Base-by-base conservation (phyloP, 176 grass and related monocot genomes). In the Rhynchospora pubera region DNA sequence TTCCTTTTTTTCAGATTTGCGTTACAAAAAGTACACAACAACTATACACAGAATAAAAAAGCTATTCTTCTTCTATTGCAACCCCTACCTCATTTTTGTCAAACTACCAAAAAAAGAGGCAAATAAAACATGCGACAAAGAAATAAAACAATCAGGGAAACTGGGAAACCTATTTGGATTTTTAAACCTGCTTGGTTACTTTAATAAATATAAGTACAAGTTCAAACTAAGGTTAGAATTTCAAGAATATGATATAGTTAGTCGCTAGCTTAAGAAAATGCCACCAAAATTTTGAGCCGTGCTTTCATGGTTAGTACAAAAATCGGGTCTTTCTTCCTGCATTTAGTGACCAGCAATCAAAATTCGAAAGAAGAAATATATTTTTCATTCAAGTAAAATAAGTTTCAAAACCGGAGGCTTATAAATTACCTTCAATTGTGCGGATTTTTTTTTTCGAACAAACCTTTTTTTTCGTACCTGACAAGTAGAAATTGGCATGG, bases 221-320 rank as follows among this genome's bases (percentile, higher is more conserved):
- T 59, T 72, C 44, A 48, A 57, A 58, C 34, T 51, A 45, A 53
- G 46, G 71, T 75, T 75, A 75, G 71, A 53, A 81, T 28, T 81
- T 63, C 59, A 81, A 81, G 58, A 81, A 81, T 64, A 43, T 48
- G 79, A 81, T 81, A 52, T 80, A 48, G 78, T 81, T 81, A 81
- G 78, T 65, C 22, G 42, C 77, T 61, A 46, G 32, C 39, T 79
- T 79, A 60, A 50, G 69, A 9, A 80, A 70, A 64, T 62, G 11
- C 58, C 79, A 60, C 79, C 59, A 81, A 81, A 81, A 64, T 65
- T 65, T 44, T 50, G 24, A 62, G 61, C 30, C 55, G 18, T 63
- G 28, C 57, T 18, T 81, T 47, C 48, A 81, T 62, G 26, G 79
- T 65, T 81, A 81, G 79, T 50, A 21, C 39, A 34, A 81, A 81